Base-by-base conservation (phyloP, 108 stramenopile genomes). In the Aureococcus anophagefferens region DNA sequence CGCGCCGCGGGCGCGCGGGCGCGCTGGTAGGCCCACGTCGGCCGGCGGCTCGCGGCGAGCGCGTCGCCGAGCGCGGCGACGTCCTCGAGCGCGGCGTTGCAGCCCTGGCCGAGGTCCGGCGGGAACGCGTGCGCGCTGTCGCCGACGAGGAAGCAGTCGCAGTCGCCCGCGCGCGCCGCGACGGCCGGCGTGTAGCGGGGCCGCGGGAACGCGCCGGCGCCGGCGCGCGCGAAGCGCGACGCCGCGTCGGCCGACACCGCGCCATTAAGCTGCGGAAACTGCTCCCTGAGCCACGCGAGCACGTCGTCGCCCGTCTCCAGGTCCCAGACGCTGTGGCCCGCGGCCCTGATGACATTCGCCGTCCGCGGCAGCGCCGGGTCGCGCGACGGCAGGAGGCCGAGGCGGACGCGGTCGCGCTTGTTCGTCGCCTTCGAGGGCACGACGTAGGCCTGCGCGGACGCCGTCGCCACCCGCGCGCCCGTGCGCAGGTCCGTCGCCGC, bases 101-200 rank as follows among this genome's bases (percentile, higher is more conserved):
- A 83, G 64, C 94, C 94, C 75, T 94, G 90, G 4, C 91, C 94
- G 73, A 89, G 88, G 67, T 90, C 90, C 0, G 94, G 94, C 32
- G 89, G 85, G 70, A 93, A 87, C 0, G 91, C 87, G 75, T 94
- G 94, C 30, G 79, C 83, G 16, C 89, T 84, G 81, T 94, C 94
- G n/a, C 94, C 94, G 14, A 92, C 76, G 44, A 92, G 70, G 25
- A 82, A 79, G 35, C 89, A 73, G 28, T 83, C 84, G 64, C 62
- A 62, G 3, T 64, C 72, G 29, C 79, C 83, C 33, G 66, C 32
- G 25, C 68, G 68, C 31, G 76, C 68, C 46, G 71, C 65, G 0
- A 84, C 86, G 31, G 73, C 70, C 59, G 72, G 80, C 73, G 75
- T 74, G 63, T 78, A 88, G 70, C 80, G 87, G 75, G 82, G 85